Evolutionary conservation across 164 flowering plant genomes (phyloP), one percentile per base, ranked within the genome.

Genomic region (Tetracentron sinense): DNA sequence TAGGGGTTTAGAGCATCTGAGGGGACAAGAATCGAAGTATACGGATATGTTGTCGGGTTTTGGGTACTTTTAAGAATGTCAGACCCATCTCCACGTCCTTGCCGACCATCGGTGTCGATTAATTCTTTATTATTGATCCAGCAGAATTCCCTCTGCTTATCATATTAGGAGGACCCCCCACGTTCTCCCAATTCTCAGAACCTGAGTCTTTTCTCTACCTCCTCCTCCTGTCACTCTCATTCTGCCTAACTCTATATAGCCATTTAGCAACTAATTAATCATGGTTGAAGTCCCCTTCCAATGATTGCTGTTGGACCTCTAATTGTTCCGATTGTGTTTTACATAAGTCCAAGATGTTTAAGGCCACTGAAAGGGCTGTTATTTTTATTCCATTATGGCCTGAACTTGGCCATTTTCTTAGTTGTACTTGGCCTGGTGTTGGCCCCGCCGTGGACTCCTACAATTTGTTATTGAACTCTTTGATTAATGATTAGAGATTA

Each of bases 401-500:
- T 74, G 82, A 69, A 77, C 56, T 73, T 73, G 44, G 44, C 58
- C 72, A 52, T 33, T 25, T 50, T 59, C 42, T 78, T 72, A 81
- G 84, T 70, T 82, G 85, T 81, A 51, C 56, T 64, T 67, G 49
- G 67, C n/a, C n/a, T n/a, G n/a, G 8, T 8, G 14, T 10, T 64
- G 49, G 67, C 68, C 76, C 75, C 66, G 60, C 69, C 53, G 69
- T 75, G 66, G 78, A 78, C 83, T 77, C 73, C 54, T 33, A 61
- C 55, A 63, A 58, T 72, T 66, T 31, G 78, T 72, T 61, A 69
- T 73, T 68, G 48, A 69, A 38, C 56, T 65, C 20, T 38, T 26
- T 31, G 56, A 59, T 16, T 22, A 66, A 72, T 73, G 29, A 80
- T 75, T 72, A 31, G 62, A 25, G 33, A 55, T 73, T 66, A 35